A percentile compares a stretch with the other conserved stretches of the same genome.
Conservation (phyloP, 2,329 filamentous ascomycete genomes). For the Aspergillus sp. region DNA sequence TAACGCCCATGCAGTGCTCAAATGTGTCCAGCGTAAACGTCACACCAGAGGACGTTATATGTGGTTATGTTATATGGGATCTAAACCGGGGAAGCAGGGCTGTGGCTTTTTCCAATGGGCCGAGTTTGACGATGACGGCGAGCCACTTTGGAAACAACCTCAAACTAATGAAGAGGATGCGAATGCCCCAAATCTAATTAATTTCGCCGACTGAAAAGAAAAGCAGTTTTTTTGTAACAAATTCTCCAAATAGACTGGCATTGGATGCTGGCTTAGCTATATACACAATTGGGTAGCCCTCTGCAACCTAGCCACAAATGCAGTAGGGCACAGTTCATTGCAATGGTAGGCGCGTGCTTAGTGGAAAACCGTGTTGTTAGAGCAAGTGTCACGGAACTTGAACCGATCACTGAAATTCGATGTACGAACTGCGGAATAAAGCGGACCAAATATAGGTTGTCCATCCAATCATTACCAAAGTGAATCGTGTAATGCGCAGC, state of each 20-base stretch:
- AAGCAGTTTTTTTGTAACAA: background rate
- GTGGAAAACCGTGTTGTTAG: background rate
- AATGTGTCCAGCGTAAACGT: constrained; percentile 76
- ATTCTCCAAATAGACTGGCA: background rate
- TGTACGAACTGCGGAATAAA: background rate
- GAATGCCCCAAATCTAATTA: constrained; percentile 22
- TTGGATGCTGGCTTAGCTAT: constrained; percentile 4
- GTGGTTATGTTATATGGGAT: constrained; percentile 84
- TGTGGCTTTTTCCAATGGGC: constrained; percentile 86
- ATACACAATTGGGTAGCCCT: background rate
- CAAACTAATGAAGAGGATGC: constrained; percentile 18
- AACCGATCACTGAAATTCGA: background rate
- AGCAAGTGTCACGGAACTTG: background rate
- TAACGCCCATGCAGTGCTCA: constrained; percentile 64
- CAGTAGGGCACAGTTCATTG: background rate
- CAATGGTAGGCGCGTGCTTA: background rate
- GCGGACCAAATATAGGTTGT: background rate
- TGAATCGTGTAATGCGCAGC: background rate
- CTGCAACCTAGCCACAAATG: background rate
- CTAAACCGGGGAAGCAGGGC: constrained; percentile 46
- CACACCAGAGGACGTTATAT: constrained; percentile 80
- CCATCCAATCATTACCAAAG: background rate
- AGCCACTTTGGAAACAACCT: constrained; percentile 61
- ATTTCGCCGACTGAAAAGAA: constrained; percentile 21
- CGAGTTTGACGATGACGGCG: constrained; percentile 80